These are phyloP conservation scores for Paratinospora sagittata DNA, from an alignment of 164 flowering plant species.

Conservation along the genomic window DNA sequence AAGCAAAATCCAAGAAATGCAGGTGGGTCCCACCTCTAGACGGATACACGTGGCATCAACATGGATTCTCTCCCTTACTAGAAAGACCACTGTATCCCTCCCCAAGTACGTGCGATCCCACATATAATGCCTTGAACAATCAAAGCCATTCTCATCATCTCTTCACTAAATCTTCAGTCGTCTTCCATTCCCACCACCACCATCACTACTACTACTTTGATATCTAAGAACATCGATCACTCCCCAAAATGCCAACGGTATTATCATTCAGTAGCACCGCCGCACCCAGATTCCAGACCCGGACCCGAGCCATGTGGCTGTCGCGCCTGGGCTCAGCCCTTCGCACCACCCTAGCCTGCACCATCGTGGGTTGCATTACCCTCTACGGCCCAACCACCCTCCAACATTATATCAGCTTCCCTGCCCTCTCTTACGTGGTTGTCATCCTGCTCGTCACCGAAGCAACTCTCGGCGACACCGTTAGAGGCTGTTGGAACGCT, in stretches of 20 bases:
- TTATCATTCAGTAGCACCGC: neutral
- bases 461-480: slow-evolving; percentile 62
- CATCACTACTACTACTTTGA: neutral
- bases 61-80: neutral
- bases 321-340: slow-evolving; percentile 47
- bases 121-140: neutral
- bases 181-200: neutral
- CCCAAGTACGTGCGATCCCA: neutral
- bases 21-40: neutral
- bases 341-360: slow-evolving; percentile 63
- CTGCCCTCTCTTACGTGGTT: slow-evolving; percentile 67
- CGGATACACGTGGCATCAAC: neutral
- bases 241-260: neutral
- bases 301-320: slow-evolving; percentile 41
- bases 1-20: neutral
- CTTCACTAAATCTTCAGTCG: neutral
- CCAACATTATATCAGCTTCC: slow-evolving; percentile 38
- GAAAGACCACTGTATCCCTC: neutral
- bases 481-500: slow-evolving; percentile 53
- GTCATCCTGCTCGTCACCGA: slow-evolving; percentile 48
- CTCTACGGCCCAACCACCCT: slow-evolving; percentile 46
- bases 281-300: neutral
- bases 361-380: slow-evolving; percentile 50
- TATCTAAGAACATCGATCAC: no score
- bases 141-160: neutral